Evolutionary conservation across 345 rosid species (phyloP).

Genomic region (Atalantia buxifolia): DNA sequence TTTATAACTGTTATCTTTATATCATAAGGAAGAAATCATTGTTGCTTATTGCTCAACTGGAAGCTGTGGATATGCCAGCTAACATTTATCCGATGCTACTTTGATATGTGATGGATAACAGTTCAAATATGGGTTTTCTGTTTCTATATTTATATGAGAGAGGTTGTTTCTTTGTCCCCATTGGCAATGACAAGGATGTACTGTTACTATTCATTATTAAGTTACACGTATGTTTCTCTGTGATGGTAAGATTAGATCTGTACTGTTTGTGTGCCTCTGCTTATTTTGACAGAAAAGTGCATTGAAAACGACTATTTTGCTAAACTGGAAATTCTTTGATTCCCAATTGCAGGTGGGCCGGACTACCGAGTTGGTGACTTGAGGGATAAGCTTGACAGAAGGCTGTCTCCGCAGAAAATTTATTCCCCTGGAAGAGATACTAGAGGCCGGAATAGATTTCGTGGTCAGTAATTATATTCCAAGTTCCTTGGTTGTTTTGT

Average conservation of each 20-base stretch:
- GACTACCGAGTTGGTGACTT: conserved; percentile 64
- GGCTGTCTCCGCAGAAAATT: conserved; percentile 58
- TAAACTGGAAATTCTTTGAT: conserved; percentile 27
- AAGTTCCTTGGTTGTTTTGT: neutral
- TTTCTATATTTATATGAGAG: conserved; percentile 41
- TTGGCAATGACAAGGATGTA: conserved; percentile 59
- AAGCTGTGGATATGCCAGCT: conserved; percentile 37
- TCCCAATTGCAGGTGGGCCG: conserved; percentile 53
- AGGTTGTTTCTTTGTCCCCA: conserved; percentile 40
- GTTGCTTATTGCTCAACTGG: conserved; percentile 43
- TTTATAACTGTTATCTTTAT: conserved; percentile 23
- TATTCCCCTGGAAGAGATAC: conserved; percentile 52
- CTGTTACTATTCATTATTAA: conserved; percentile 43
- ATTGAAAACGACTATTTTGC: conserved; percentile 17
- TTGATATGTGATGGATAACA: conserved; percentile 32
- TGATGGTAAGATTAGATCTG: conserved; percentile 51
- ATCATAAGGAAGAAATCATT: conserved; percentile 30
- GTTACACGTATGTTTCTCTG: conserved; percentile 45
- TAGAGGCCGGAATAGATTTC: conserved; percentile 38
- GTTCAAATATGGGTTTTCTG: conserved; percentile 39
- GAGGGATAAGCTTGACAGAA: conserved; percentile 78
- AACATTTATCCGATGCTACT: conserved; percentile 26
- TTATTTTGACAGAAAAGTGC: conserved; percentile 23
- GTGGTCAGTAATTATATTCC: conserved; percentile 41
- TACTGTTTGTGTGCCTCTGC: conserved; percentile 19